Conservation (phyloP, 2,329 filamentous ascomycete genomes). For the Aureobasidium sp. region DNA sequence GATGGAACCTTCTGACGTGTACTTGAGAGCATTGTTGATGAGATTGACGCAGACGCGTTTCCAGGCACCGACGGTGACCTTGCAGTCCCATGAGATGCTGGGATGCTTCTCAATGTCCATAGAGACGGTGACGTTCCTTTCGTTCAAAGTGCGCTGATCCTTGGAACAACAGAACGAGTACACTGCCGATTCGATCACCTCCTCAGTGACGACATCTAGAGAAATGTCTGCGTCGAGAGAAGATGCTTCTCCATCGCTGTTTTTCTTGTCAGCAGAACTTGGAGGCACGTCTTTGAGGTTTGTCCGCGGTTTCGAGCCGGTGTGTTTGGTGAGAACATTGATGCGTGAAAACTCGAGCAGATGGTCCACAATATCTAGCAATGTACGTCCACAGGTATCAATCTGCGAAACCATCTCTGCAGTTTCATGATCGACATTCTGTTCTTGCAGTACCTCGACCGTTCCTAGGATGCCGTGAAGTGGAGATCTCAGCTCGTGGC, state of each 20-base stretch:
- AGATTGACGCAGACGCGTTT: slow-evolving; percentile 37
- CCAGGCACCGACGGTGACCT: slow-evolving; percentile 22
- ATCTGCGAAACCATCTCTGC: slow-evolving; percentile 38
- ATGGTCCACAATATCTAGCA: slow-evolving; percentile 40
- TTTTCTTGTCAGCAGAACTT: slow-evolving; percentile 5
- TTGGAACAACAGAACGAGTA: slow-evolving; percentile 8
- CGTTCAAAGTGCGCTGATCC: background rate
- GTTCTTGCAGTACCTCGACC: slow-evolving; percentile 38
- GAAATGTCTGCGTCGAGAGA: slow-evolving; percentile 26
- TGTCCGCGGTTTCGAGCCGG: background rate
- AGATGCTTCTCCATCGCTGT: slow-evolving; percentile 14
- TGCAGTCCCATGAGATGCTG: slow-evolving; percentile 30
- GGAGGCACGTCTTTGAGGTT: background rate
- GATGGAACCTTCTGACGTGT: slow-evolving; percentile 36
- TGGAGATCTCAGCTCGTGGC: slow-evolving; percentile 43
- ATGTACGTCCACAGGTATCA: slow-evolving; percentile 41
- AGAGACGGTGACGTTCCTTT: background rate
- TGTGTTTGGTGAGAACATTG: slow-evolving; percentile 23
- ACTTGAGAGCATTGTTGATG: slow-evolving; percentile 42
- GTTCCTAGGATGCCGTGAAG: slow-evolving; percentile 41
- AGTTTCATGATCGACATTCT: slow-evolving; percentile 29
- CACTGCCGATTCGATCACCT: slow-evolving; percentile 41
- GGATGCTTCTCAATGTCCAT: background rate
- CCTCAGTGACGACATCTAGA: slow-evolving; percentile 41
- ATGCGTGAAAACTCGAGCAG: slow-evolving; percentile 38